phyloP scores from a whole-genome alignment of 306 rosid genomes.

The Alnus glutinosa region DNA sequence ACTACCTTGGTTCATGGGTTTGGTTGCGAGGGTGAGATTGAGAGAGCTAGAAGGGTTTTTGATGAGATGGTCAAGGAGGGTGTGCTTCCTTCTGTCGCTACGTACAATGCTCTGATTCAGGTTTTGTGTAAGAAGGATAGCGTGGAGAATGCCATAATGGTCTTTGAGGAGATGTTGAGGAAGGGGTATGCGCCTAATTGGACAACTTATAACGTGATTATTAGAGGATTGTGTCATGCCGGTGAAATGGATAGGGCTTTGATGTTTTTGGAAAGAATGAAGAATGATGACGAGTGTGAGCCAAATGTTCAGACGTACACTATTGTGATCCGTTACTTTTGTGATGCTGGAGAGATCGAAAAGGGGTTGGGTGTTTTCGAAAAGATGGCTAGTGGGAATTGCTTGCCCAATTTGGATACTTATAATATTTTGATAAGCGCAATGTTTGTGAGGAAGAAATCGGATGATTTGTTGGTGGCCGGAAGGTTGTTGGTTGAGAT shows the following conservation, averaged over 20 bases:
- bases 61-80: constrained; percentile 64
- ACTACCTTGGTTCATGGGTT: constrained; percentile 85
- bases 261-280: constrained; percentile 60
- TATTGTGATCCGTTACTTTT: constrained; percentile 63
- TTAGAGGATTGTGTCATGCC: constrained; percentile 77
- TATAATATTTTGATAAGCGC: constrained; percentile 78
- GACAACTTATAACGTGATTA: constrained; percentile 58
- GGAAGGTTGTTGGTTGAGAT: constrained; percentile 85
- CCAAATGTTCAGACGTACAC: constrained; percentile 75
- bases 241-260: constrained; percentile 63
- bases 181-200: constrained; percentile 72
- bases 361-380: constrained; percentile 62
- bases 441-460: constrained; percentile 86
- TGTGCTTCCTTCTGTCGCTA: constrained; percentile 66
- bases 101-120: constrained; percentile 83
- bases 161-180: constrained; percentile 69
- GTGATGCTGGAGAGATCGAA: constrained; percentile 78
- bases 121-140: constrained; percentile 83
- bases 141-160: constrained; percentile 61
- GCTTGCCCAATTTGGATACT: constrained; percentile 85
- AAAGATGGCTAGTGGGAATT: constrained; percentile 61
- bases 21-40: constrained; percentile 71
- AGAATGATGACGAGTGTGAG: constrained; percentile 51
- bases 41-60: constrained; percentile 63
- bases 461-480: constrained; percentile 69